phyloP scores from a whole-genome alignment of 495 filamentous ascomycete species.

The Aspergillus diversus region DNA sequence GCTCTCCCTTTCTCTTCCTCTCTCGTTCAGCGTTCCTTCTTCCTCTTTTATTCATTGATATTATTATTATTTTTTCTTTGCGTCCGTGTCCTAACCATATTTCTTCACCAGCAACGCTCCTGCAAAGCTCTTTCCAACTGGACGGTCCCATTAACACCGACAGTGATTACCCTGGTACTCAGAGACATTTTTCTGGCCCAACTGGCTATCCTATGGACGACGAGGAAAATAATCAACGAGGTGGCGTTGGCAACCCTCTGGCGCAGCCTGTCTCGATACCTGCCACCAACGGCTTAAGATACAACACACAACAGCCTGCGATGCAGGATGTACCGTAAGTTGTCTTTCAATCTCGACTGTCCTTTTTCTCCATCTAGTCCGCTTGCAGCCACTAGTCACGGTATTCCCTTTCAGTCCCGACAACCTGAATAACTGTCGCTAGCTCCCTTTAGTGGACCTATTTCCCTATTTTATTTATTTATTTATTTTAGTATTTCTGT shows the following conservation, averaged over 20 bases:
- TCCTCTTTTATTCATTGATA: constrained; percentile 13
- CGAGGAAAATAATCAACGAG: constrained; percentile 46
- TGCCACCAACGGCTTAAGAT: constrained; percentile 51
- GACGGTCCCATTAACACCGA: constrained; percentile 45
- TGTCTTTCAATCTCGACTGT: constrained; percentile 44
- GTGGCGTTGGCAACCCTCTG: constrained; percentile 43
- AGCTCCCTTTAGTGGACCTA: background rate
- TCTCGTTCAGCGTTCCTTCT: constrained; percentile 10
- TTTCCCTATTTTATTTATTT: constrained; percentile 16
- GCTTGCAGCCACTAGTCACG: constrained; percentile 43
- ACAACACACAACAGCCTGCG: constrained; percentile 48
- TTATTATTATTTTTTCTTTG: constrained; percentile 16
- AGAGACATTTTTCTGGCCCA: constrained; percentile 34
- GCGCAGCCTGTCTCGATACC: constrained; percentile 44
- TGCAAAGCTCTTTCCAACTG: constrained; percentile 44
- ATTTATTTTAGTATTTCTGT: constrained; percentile 9
- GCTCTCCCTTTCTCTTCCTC: constrained; percentile 26
- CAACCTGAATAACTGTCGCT: constrained; percentile 24
- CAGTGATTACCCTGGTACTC: constrained; percentile 44
- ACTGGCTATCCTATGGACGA: constrained; percentile 45
- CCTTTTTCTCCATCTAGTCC: constrained; percentile 41
- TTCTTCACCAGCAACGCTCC: constrained; percentile 37
- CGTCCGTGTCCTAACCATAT: constrained; percentile 24
- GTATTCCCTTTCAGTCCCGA: constrained; percentile 41
- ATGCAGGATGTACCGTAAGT: constrained; percentile 56